phyloP scores from a whole-genome alignment of 2,329 filamentous ascomycete species.

The Botryotinia narcissicola region DNA sequence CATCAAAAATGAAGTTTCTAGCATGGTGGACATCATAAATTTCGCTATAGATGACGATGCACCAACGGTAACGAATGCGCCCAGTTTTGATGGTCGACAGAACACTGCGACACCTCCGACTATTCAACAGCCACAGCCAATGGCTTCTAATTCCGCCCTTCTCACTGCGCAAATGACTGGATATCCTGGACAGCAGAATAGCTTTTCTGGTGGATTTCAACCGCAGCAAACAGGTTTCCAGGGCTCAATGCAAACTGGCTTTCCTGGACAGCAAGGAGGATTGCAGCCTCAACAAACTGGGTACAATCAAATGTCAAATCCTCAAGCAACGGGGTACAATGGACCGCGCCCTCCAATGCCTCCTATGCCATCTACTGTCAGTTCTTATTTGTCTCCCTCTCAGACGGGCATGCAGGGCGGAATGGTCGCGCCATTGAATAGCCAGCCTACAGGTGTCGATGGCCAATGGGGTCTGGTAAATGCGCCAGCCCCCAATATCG shows the following conservation, averaged over 20 bases:
- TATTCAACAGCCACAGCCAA: constrained; percentile 69
- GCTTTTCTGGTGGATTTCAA: constrained; percentile 43
- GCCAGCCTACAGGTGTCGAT: constrained; percentile 89
- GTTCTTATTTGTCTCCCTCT: constrained; percentile 58
- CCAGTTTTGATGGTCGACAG: constrained; percentile 63
- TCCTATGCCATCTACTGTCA: constrained; percentile 76
- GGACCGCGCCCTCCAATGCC: constrained; percentile 78
- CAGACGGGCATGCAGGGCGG: constrained; percentile 58
- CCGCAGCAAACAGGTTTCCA: constrained; percentile 45
- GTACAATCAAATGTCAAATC: constrained; percentile 60
- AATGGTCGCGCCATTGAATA: constrained; percentile 64
- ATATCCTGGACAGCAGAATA: constrained; percentile 55
- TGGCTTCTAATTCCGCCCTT: constrained; percentile 67
- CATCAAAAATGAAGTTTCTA: constrained; percentile 94
- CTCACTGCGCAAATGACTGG: constrained; percentile 68
- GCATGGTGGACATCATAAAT: constrained; percentile 99
- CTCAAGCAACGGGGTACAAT: constrained; percentile 74
- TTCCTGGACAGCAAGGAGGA: constrained; percentile 55
- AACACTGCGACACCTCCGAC: constrained; percentile 50
- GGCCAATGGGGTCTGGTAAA: constrained; percentile 99
- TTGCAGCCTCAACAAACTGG: constrained; percentile 70
- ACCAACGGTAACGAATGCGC: constrained; percentile 58
- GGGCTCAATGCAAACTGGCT: constrained; percentile 51
- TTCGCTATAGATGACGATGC: constrained; percentile 82
- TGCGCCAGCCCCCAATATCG: constrained; percentile 89